These are phyloP conservation scores for Pseudogymnoascus sp. DNA, from an alignment of 2,329 filamentous ascomycete species.

Conservation along the genomic window DNA sequence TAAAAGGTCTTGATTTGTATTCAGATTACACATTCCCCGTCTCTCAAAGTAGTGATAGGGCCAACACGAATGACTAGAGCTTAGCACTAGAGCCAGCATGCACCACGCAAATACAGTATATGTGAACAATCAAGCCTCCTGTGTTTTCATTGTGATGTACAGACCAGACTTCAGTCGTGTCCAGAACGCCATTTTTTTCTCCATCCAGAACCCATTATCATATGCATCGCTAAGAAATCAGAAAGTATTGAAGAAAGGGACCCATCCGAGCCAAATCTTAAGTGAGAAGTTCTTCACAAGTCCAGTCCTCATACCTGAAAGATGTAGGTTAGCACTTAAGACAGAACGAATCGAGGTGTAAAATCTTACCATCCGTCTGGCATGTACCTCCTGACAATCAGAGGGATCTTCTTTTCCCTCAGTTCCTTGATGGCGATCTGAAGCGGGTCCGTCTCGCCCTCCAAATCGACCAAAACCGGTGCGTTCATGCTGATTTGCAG, in stretches of 20 bases:
- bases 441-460: constrained; percentile 94
- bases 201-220: constrained; percentile 8
- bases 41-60: constrained; percentile 4
- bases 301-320: constrained; percentile 85
- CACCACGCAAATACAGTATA: background rate
- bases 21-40: background rate
- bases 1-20: constrained; percentile 9
- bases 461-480: constrained; percentile 89
- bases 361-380: constrained; percentile 84
- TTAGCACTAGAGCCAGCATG: constrained; percentile 1
- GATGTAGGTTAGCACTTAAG: background rate
- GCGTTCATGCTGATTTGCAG: constrained; percentile 99
- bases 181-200: constrained; percentile 8
- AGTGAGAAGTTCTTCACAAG: constrained; percentile 85
- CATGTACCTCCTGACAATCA: constrained; percentile 91
- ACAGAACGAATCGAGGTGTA: background rate
- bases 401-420: constrained; percentile 94
- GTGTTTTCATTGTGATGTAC: constrained; percentile 8
- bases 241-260: constrained; percentile 9
- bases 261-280: constrained; percentile 26
- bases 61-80: background rate
- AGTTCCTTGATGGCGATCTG: constrained; percentile 98
- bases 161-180: constrained; percentile 7
- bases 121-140: background rate
- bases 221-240: constrained; percentile 11